Percentiles rank a stretch among this genome's conserved stretches.
Conservation (phyloP, 1,284 basidiomycete genomes). For the Cerioporus squamosus region DNA sequence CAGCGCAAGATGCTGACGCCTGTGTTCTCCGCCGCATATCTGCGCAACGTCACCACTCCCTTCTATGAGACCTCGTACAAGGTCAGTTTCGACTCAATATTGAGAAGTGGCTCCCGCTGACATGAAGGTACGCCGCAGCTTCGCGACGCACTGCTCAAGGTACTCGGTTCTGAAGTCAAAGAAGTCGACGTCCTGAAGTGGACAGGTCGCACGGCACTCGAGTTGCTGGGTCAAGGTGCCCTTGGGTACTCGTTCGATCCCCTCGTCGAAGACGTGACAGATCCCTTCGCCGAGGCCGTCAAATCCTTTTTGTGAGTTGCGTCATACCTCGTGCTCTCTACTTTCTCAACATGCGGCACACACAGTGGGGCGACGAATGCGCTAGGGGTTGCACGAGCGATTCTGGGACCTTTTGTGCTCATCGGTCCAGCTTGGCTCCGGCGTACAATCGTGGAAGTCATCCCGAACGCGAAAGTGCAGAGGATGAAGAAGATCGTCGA, state of each 20-base stretch:
- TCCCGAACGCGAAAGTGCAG: constrained; percentile 41
- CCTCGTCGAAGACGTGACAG: constrained; percentile 31
- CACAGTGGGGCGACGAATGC: constrained; percentile 1
- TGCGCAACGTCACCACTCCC: constrained; percentile 8
- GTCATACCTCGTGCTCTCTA: not conserved
- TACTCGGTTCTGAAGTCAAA: constrained; percentile 21
- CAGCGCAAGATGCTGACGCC: constrained; percentile 22
- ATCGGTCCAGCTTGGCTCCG: constrained; percentile 41
- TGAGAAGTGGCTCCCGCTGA: not conserved
- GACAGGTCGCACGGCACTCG: constrained; percentile 41
- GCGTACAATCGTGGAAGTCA: constrained; percentile 37
- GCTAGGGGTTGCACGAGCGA: not conserved
- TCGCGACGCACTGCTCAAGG: constrained; percentile 24
- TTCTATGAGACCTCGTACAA: constrained; percentile 14
- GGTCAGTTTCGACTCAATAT: not conserved
- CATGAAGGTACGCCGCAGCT: constrained; percentile 12
- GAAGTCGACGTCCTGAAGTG: constrained; percentile 40
- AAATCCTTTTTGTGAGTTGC: constrained; percentile 27
- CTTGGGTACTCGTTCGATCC: constrained; percentile 44
- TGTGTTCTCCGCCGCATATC: constrained; percentile 12
- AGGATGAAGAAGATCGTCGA: constrained; percentile 42
- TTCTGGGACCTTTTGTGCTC: constrained; percentile 25
- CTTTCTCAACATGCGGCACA: not conserved
- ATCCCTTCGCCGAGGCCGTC: constrained; percentile 30
- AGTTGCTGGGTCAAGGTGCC: constrained; percentile 44